Evolutionary conservation across 257 asterid genomes (phyloP).

Genomic region (Cynanchum wilfordii): DNA sequence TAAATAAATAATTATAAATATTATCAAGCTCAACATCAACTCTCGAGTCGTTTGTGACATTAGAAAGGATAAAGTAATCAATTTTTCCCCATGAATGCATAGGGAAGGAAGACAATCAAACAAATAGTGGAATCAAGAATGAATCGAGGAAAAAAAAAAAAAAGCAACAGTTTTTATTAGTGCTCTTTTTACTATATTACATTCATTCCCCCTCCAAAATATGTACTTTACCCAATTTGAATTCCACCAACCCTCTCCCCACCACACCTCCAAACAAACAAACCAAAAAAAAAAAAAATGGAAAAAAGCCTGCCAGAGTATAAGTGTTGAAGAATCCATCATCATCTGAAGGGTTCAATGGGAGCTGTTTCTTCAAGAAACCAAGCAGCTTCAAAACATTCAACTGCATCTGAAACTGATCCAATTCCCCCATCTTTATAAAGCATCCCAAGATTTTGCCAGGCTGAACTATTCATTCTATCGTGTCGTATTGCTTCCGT

Average conservation of each 20-base stretch:
- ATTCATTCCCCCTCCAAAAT: too few species aligned
- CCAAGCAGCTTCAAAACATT: slow-evolving; percentile 74
- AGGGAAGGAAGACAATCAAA: neutral
- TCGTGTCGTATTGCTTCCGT: slow-evolving; percentile 71
- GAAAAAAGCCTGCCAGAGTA: too few species aligned
- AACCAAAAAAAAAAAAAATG: neutral
- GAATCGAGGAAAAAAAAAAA: neutral
- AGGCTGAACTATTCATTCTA: slow-evolving; percentile 55
- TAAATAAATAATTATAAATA: too few species aligned
- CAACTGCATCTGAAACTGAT: slow-evolving; percentile 57
- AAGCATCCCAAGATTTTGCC: slow-evolving; percentile 78
- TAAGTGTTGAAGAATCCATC: neutral
- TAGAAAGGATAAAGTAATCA: too few species aligned
- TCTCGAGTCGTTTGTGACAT: too few species aligned
- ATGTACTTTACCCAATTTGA: too few species aligned
- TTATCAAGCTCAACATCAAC: too few species aligned
- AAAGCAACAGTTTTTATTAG: too few species aligned
- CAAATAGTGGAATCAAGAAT: neutral
- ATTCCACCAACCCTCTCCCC: too few species aligned
- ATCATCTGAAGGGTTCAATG: slow-evolving; percentile 71
- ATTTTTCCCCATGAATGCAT: too few species aligned
- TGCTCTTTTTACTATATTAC: slow-evolving; percentile 4
- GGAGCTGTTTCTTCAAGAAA: slow-evolving; percentile 73
- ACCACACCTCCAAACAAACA: too few species aligned
- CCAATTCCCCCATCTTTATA: slow-evolving; percentile 55